Evolutionary conservation across 768 basidiomycete genomes (phyloP).

Genomic region (Tricholomella constricta): DNA sequence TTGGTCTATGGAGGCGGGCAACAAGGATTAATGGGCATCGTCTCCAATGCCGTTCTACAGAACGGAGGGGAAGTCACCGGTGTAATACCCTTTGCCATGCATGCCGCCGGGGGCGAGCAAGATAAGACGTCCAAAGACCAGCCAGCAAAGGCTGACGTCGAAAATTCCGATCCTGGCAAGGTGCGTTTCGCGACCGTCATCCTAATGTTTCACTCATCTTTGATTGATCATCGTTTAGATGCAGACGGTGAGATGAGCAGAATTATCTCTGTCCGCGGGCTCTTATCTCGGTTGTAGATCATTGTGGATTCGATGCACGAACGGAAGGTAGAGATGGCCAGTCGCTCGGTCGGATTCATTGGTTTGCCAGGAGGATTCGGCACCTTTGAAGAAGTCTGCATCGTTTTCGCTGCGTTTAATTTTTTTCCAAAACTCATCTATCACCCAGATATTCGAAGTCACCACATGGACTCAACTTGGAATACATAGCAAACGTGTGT

Average conservation of each 20-base stretch:
- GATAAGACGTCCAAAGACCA: slow-evolving; percentile 42
- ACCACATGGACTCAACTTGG: slow-evolving; percentile 94
- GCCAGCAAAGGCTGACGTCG: slow-evolving; percentile 13
- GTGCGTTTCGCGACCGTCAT: slow-evolving; percentile 16
- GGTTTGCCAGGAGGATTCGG: slow-evolving; percentile 94
- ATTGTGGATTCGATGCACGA: slow-evolving; percentile 85
- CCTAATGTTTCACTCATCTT: not conserved
- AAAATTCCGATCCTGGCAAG: slow-evolving; percentile 26
- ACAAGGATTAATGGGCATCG: slow-evolving; percentile 84
- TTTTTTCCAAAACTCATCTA: slow-evolving; percentile 1
- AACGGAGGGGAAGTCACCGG: slow-evolving; percentile 76
- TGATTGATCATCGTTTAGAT: slow-evolving; percentile 4
- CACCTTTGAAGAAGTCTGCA: slow-evolving; percentile 85
- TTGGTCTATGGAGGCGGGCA: slow-evolving; percentile 89
- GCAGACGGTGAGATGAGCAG: slow-evolving; percentile 11
- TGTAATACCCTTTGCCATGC: slow-evolving; percentile 77
- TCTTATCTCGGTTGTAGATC: slow-evolving; percentile 41
- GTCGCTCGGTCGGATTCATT: slow-evolving; percentile 75
- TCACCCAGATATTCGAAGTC: slow-evolving; percentile 77
- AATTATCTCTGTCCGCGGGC: not conserved
- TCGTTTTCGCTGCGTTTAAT: not conserved
- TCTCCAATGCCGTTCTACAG: slow-evolving; percentile 65
- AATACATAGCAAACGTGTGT: slow-evolving; percentile 78
- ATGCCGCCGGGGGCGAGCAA: slow-evolving; percentile 61
- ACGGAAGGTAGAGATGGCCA: slow-evolving; percentile 91